phyloP scores from a whole-genome alignment of 805 yeast species.

The Ascoidea asiatica region DNA sequence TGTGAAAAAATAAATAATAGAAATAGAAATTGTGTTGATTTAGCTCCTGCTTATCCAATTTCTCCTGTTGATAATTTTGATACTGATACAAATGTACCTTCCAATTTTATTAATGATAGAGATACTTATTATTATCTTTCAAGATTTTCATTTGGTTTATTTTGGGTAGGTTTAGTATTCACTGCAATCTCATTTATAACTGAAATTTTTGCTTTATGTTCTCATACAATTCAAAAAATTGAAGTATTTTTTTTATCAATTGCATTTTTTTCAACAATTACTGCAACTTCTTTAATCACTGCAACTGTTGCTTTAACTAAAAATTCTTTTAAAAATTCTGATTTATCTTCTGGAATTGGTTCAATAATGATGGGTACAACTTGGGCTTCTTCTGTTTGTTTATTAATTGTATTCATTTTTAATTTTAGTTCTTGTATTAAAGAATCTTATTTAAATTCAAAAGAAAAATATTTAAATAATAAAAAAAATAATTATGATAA shows the following conservation, averaged over 20 bases:
- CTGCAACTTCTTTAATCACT: conserved; percentile 60
- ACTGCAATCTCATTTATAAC: conserved; percentile 48
- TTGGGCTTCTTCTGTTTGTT: conserved; percentile 56
- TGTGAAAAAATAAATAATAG: conserved; percentile 29
- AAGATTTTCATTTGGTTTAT: conserved; percentile 55
- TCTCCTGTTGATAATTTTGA: conserved; percentile 70
- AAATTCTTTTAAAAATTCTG: conserved; percentile 44
- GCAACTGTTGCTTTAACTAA: conserved; percentile 69
- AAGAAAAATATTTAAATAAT: background rate
- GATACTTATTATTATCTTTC: conserved; percentile 51
- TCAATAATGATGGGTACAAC: conserved; percentile 43
- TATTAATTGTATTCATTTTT: conserved; percentile 35
- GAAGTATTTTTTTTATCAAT: conserved; percentile 35
- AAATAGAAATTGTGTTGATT: conserved; percentile 35
- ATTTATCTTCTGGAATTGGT: conserved; percentile 35
- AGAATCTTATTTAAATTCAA: conserved; percentile 8
- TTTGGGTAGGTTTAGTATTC: conserved; percentile 43
- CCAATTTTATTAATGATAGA: conserved; percentile 31
- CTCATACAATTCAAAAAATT: conserved; percentile 38
- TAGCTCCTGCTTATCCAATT: conserved; percentile 69
- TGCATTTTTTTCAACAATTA: conserved; percentile 40
- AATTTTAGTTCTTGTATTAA: conserved; percentile 27
- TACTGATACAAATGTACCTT: conserved; percentile 38
- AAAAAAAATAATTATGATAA: background rate
- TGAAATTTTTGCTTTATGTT: conserved; percentile 41